A percentile compares a stretch with the other conserved stretches of the same genome.
These are phyloP conservation scores for Pichia eremophila DNA, from an alignment of 805 yeast genomes.

Conservation along the genomic window DNA sequence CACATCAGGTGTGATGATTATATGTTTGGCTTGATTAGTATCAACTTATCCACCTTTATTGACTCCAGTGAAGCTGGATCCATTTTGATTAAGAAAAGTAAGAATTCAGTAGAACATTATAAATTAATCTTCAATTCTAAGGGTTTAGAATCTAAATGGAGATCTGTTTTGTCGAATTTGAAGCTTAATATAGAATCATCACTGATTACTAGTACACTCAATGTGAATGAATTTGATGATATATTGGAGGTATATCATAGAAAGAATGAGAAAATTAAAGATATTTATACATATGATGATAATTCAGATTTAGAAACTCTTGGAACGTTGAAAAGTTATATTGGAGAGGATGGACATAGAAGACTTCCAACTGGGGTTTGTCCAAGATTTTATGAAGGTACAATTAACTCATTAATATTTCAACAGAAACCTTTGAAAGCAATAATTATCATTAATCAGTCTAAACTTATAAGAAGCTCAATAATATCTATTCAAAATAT, in stretches of 20 bases:
- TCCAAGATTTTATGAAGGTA: conserved; percentile 23
- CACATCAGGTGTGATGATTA: conserved; percentile 7
- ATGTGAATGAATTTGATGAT: conserved; percentile 17
- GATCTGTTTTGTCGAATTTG: conserved; percentile 18
- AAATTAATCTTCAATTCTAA: not conserved
- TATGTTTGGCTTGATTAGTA: conserved; percentile 7
- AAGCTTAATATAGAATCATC: conserved; percentile 17
- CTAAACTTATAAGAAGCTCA: conserved; percentile 14
- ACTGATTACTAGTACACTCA: conserved; percentile 20
- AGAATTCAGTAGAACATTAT: not conserved
- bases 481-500: conserved; percentile 22
- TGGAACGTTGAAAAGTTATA: not conserved
- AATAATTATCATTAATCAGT: conserved; percentile 22
- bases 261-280: not conserved
- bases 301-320: not conserved
- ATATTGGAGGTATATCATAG: not conserved
- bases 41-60: conserved; percentile 11
- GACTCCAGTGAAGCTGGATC: conserved; percentile 7
- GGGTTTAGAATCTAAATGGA: conserved; percentile 23
- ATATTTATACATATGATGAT: not conserved
- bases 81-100: conserved; percentile 5
- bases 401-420: conserved; percentile 17
- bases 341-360: conserved; percentile 4
- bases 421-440: conserved; percentile 21
- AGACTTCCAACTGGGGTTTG: conserved; percentile 19